Percentiles rank a stretch among this genome's conserved stretches.
phyloP scores from a whole-genome alignment of 2,329 filamentous ascomycete genomes.

The Aulographum hederae region DNA sequence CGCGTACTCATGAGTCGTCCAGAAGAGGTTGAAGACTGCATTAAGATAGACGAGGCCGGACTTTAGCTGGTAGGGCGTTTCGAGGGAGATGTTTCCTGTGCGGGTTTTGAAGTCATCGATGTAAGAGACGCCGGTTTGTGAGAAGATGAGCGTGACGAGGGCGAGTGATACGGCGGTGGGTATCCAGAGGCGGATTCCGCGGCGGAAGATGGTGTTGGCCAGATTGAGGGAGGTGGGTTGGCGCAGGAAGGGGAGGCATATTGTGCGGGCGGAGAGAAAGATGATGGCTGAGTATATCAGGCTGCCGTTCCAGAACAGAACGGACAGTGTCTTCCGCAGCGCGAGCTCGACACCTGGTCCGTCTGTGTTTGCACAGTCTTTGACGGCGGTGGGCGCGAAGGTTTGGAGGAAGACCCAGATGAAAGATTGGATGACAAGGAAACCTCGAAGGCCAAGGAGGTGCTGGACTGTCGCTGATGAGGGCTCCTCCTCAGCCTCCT shows the following conservation, averaged over 20 bases:
- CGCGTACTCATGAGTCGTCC: slow-evolving; percentile 20
- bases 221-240: slow-evolving; percentile 16
- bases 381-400: slow-evolving; percentile 24
- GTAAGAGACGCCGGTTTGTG: slow-evolving; percentile 13
- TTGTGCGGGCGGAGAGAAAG: slow-evolving; percentile 25
- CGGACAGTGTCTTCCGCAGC: slow-evolving; percentile 25
- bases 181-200: slow-evolving; percentile 23
- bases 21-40: slow-evolving; percentile 28
- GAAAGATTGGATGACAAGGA: slow-evolving; percentile 24
- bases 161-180: slow-evolving; percentile 22
- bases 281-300: slow-evolving; percentile 28
- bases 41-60: slow-evolving; percentile 26
- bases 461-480: too few relatives aligned
- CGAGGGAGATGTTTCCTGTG: slow-evolving; percentile 20
- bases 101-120: slow-evolving; percentile 19
- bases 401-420: slow-evolving; percentile 26
- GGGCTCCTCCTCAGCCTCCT: too few relatives aligned
- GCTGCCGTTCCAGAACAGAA: slow-evolving; percentile 26
- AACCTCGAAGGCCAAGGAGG: slow-evolving; percentile 24
- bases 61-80: slow-evolving; percentile 15
- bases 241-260: slow-evolving; percentile 23
- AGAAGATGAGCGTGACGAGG: slow-evolving; percentile 19
- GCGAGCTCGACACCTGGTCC: slow-evolving; percentile 21
- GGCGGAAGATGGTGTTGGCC: slow-evolving; percentile 22
- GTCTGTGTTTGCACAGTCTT: slow-evolving; percentile 15